Percentiles rank a stretch among this genome's conserved stretches.
Evolutionary conservation across 352 stramenopile genomes (phyloP).

Genomic region (Globisporangium parvum): DNA sequence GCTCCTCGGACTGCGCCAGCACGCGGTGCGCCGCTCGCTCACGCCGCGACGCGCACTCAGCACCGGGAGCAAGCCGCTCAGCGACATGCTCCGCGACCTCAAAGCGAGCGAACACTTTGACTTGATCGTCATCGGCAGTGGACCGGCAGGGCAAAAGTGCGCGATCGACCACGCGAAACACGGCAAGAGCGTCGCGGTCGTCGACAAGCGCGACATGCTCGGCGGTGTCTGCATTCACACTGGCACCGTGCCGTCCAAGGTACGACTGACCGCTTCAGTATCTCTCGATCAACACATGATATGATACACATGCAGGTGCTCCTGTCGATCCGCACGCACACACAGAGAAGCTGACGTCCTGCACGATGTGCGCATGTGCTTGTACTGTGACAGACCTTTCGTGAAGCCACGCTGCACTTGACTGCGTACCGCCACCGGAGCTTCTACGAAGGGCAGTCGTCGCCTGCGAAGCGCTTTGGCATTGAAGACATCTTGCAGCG

Average conservation of each 20-base stretch:
- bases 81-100: conserved; percentile 68
- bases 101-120: conserved; percentile 86
- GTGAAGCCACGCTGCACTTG: conserved; percentile 85
- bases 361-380: too few relatives aligned
- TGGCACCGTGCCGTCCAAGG: conserved; percentile 84
- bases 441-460: conserved; percentile 79
- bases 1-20: conserved; percentile 9
- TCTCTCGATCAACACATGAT: not conserved
- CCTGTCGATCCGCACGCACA: too few relatives aligned
- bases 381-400: conserved; percentile 60
- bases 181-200: conserved; percentile 76
- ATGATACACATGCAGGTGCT: too few relatives aligned
- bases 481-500: conserved; percentile 82
- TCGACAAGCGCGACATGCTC: conserved; percentile 88
- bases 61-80: conserved; percentile 22
- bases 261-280: conserved; percentile 7
- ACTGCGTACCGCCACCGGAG: conserved; percentile 85
- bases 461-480: conserved; percentile 60
- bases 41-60: conserved; percentile 3
- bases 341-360: too few relatives aligned
- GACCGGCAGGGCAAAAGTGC: conserved; percentile 85
- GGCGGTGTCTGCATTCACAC: conserved; percentile 88
- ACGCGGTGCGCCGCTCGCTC: not conserved
- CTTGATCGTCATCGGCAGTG: conserved; percentile 86
- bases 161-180: conserved; percentile 86